Evolutionary conservation across 2,329 filamentous ascomycete genomes (phyloP).

Genomic region (Ophiostoma perfectum): DNA sequence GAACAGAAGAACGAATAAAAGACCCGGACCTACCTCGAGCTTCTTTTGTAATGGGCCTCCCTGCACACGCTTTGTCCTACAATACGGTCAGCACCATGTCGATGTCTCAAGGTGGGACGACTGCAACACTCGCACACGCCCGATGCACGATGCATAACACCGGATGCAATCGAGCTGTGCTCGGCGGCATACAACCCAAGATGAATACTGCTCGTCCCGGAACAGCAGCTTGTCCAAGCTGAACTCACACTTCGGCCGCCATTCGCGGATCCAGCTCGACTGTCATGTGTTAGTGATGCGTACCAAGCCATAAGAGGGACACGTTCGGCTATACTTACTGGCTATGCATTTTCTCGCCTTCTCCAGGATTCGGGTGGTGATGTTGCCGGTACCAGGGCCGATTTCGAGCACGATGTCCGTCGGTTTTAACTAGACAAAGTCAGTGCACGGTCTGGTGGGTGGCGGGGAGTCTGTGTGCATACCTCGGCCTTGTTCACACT

Average conservation of each 20-base stretch:
- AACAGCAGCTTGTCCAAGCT: neutral
- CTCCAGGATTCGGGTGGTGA: slow-evolving; percentile 84
- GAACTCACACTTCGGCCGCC: slow-evolving; percentile 77
- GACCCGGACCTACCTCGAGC: slow-evolving; percentile 58
- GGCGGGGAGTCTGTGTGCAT: neutral
- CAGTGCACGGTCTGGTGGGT: neutral
- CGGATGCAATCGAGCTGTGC: neutral
- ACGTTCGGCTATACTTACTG: slow-evolving; percentile 21
- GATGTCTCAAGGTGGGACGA: neutral
- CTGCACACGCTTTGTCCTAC: slow-evolving; percentile 74
- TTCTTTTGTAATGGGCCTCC: slow-evolving; percentile 78
- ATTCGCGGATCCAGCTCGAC: slow-evolving; percentile 95
- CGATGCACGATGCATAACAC: neutral
- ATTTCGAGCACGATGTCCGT: slow-evolving; percentile 88
- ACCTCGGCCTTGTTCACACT: slow-evolving; percentile 28
- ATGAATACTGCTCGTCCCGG: neutral
- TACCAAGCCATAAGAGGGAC: neutral
- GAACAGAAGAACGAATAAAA: no score
- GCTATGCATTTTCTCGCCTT: slow-evolving; percentile 75
- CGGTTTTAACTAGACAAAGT: slow-evolving; percentile 65
- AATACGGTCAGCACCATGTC: no score
- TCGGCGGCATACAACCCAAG: neutral
- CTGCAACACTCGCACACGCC: neutral
- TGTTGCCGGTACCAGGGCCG: slow-evolving; percentile 72
- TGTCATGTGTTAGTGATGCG: slow-evolving; percentile 17